A percentile compares a stretch with the other conserved stretches of the same genome.
These are phyloP conservation scores for Trichoderma koningiopsis DNA, from an alignment of 2,329 filamentous ascomycete species.

Conservation along the genomic window DNA sequence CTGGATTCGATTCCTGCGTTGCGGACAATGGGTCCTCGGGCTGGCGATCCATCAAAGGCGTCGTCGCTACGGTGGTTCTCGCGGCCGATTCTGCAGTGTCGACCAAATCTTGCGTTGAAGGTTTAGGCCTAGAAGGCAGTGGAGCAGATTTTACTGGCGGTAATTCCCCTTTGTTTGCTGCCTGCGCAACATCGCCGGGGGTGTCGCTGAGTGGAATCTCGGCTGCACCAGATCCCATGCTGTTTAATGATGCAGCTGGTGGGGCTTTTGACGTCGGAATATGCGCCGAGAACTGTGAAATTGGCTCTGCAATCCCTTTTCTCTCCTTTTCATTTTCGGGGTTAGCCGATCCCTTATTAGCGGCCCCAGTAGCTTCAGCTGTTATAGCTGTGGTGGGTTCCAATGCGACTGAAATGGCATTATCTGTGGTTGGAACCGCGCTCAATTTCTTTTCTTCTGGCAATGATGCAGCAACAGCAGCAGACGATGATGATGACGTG, in stretches of 20 bases:
- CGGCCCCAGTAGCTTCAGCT: slow-evolving; percentile 18
- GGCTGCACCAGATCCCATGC: slow-evolving; percentile 28
- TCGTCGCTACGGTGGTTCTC: slow-evolving; percentile 15
- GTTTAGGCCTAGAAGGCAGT: slow-evolving; percentile 30
- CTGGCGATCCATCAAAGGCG: background rate
- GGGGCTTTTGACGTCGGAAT: slow-evolving; percentile 28
- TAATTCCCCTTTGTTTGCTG: slow-evolving; percentile 26
- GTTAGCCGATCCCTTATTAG: slow-evolving; percentile 17
- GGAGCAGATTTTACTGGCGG: slow-evolving; percentile 21
- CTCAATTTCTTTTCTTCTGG: background rate
- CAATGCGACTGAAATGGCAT: background rate
- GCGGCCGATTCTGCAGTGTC: slow-evolving; percentile 31
- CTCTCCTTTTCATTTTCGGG: slow-evolving; percentile 20
- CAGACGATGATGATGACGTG: background rate
- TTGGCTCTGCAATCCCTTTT: slow-evolving; percentile 27
- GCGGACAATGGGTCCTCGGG: background rate
- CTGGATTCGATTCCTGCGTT: background rate
- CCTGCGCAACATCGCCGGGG: slow-evolving; percentile 24
- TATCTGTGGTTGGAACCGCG: background rate
- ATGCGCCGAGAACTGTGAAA: slow-evolving; percentile 30
- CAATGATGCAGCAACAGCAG: background rate
- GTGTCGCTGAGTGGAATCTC: slow-evolving; percentile 28
- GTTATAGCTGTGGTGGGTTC: background rate
- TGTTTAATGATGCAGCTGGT: slow-evolving; percentile 23
- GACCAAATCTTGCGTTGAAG: slow-evolving; percentile 36